Conservation (phyloP, 1,284 basidiomycete species). For the Papiliotrema flavescens region DNA sequence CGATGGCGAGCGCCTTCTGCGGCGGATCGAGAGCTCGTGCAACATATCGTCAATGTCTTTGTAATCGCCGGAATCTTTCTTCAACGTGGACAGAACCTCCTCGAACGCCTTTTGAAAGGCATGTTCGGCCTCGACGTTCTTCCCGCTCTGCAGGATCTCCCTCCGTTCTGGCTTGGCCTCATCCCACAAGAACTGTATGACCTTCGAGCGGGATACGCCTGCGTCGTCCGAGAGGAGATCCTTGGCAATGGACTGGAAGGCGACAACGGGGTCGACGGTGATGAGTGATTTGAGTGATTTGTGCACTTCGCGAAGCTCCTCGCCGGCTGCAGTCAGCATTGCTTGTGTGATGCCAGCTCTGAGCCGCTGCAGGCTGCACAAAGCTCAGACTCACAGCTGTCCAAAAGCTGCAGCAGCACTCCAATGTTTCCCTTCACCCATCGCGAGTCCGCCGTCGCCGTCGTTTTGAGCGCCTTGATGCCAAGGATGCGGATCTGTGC, state of each 20-base stretch:
- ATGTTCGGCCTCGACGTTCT: neutral
- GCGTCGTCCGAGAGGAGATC: constrained; percentile 16
- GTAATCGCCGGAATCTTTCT: neutral
- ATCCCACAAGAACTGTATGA: constrained; percentile 23
- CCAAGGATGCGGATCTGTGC: constrained; percentile 26
- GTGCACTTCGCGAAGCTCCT: constrained; percentile 22
- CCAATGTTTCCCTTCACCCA: constrained; percentile 39
- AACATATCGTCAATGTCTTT: neutral
- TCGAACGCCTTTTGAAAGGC: neutral
- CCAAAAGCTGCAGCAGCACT: constrained; percentile 33
- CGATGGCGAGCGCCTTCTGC: too few species aligned
- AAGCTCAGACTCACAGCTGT: neutral
- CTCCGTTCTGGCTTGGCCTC: constrained; percentile 6
- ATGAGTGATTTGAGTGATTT: constrained; percentile 21
- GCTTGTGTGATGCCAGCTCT: too few species aligned
- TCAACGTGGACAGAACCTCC: neutral
- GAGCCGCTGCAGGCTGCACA: too few species aligned
- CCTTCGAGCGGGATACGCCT: constrained; percentile 27
- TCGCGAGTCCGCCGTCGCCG: constrained; percentile 29
- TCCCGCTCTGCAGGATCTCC: constrained; percentile 11
- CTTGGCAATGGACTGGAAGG: constrained; percentile 30
- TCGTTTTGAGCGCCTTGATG: constrained; percentile 30
- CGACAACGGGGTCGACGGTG: constrained; percentile 19
- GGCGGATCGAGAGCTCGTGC: too few species aligned
- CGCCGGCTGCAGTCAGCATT: constrained; percentile 17